phyloP scores from a whole-genome alignment of 1,284 basidiomycete species.

The Microbotryum silenes-acaulis region DNA sequence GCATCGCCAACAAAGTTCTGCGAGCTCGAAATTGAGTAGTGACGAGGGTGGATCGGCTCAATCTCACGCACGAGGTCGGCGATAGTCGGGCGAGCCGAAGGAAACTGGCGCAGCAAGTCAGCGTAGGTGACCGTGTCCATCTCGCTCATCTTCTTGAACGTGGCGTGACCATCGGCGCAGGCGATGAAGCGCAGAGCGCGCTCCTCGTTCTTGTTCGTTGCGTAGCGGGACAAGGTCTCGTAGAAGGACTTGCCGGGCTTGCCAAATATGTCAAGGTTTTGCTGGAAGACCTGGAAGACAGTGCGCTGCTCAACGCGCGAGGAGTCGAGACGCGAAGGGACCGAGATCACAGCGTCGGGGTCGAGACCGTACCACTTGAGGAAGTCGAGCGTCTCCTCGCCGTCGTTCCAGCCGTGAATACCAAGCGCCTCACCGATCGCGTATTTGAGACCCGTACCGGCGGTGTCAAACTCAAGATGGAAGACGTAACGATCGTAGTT shows the following conservation, averaged over 20 bases:
- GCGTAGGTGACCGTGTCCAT: conserved; percentile 92
- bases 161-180: conserved; percentile 78
- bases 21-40: conserved; percentile 94
- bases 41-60: conserved; percentile 71
- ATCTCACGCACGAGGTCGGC: conserved; percentile 65
- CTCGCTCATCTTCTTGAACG: conserved; percentile 92
- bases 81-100: conserved; percentile 60
- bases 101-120: conserved; percentile 73
- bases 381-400: conserved; percentile 77
- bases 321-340: conserved; percentile 52
- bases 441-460: conserved; percentile 88
- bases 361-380: conserved; percentile 86
- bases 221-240: conserved; percentile 71
- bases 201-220: conserved; percentile 63
- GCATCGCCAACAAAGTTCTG: conserved; percentile 90
- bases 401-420: conserved; percentile 96
- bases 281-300: conserved; percentile 90
- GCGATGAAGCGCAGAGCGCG: conserved; percentile 86
- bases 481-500: conserved; percentile 99
- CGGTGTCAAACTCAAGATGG: conserved; percentile 92
- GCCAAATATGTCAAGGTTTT: conserved; percentile 93
- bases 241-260: conserved; percentile 95
- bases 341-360: conserved; percentile 69
- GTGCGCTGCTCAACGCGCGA: conserved; percentile 65
- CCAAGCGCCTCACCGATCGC: conserved; percentile 94